Conservation (phyloP, 1,284 basidiomycete species). For the Sanghuangporus sanghuang region DNA sequence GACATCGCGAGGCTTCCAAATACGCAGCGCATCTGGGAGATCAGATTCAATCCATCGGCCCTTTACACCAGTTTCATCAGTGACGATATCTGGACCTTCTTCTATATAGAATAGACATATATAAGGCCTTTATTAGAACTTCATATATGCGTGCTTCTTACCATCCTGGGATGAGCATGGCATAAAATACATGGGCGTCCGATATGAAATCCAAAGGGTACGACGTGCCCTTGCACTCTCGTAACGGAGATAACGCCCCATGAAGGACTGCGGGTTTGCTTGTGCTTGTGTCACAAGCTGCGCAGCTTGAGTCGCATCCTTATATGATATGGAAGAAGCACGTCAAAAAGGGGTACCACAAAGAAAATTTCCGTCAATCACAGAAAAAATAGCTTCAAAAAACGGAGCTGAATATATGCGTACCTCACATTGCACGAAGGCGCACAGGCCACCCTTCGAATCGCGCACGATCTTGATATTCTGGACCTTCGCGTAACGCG, state of each 20-base stretch:
- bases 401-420: conserved; percentile 22
- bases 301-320: conserved; percentile 57
- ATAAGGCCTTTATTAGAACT: not conserved
- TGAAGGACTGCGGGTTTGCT: conserved; percentile 49
- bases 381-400: conserved; percentile 15
- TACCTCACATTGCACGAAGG: conserved; percentile 79
- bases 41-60: conserved; percentile 33
- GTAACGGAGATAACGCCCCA: conserved; percentile 66
- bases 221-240: conserved; percentile 74
- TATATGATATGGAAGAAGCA: conserved; percentile 13
- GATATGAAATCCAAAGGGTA: conserved; percentile 67
- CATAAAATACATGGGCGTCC: conserved; percentile 41
- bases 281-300: conserved; percentile 56
- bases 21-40: conserved; percentile 50
- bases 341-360: not conserved
- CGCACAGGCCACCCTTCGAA: conserved; percentile 67
- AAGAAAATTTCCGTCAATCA: not conserved
- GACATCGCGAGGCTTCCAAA: conserved; percentile 37
- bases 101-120: not conserved
- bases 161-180: conserved; percentile 22
- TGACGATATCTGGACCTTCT: conserved; percentile 21
- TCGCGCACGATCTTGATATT: conserved; percentile 72
- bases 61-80: conserved; percentile 17
- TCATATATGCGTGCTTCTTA: conserved; percentile 1
- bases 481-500: conserved; percentile 54